Base-by-base conservation (phyloP, 371 early-diverging fungal species). In the Lichtheimia ornata region DNA sequence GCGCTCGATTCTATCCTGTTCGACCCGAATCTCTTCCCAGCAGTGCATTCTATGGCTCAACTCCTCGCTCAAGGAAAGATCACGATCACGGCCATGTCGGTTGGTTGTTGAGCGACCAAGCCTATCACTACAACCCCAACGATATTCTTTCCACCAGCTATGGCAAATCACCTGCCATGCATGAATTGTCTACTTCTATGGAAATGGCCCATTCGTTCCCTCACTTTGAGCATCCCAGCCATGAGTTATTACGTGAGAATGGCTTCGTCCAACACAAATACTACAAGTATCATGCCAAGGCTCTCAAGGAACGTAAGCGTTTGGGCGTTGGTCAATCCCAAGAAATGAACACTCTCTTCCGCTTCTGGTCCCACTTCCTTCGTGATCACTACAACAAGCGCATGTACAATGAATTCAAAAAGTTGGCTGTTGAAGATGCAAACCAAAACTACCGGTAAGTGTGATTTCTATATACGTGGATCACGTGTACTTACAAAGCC, bases 301-400 rank as follows among this genome's bases (percentile, higher is more conserved):
- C 97, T n/a, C 74, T 96, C 42, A 89, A 88, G 58, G 97, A 97
- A 71, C 95, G 97, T 67, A 94, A 93, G 75, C 86, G 88, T 56
- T 83, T 90, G 41, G 97, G 97, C 14, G 81, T 85, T n/a, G 97
- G 97, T 14, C 91, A 88, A 22, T 93, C 93, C n/a, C 95, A 94
- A 61, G 97, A 96, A 71, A 97, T 97, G 97, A 97, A 97, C 83
- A 96, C 97, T 3, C 77, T 97, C 59, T 97, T 91, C 88, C 90
- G 97, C 18, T 97, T 97, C 91, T 97, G 97, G 97, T 93, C 92
- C 55, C 96, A 97, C 79, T 97, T 96, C 72, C 81, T 97, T 73
- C 94, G 97, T 72, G 96, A 96, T 73, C 91, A 93, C 67, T 96
- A 90, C 70, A 96, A 96, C 85, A 82, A 85, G 71, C 87, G 86